Evolutionary conservation across 2,329 filamentous ascomycete genomes (phyloP), one percentile per base, ranked within the genome.

Genomic region (Venturia effusa): DNA sequence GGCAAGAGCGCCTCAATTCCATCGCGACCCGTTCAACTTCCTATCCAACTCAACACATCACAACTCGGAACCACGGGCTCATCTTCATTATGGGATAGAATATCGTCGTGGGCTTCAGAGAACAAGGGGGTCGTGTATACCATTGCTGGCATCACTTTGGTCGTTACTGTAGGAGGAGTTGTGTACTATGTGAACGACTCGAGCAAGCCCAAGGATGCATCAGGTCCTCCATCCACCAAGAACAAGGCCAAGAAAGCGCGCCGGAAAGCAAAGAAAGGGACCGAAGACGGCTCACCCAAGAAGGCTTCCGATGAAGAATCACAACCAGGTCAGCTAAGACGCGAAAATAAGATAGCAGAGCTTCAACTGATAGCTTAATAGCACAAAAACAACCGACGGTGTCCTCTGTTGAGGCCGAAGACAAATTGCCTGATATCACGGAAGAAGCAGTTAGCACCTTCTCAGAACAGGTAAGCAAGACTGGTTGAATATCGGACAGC

Each of bases 101-200:
- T 97, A 77, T 88, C 92, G 68, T 87, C 81, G 73, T 99, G 94
- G 93, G 92, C 89, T 17, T 90, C 92, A 2, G 93, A 97, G 75
- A 92, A 99, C 80, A 97, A 97, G 81, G 89, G 90, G 59, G 84
- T 93, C 63, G 92, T 96, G 67, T 99, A 97, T 78, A 97, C 94
- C 69, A 90, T 97, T 77, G 94, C 93, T 64, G 94, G 94, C 72
- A 89, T 96, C 66, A 93, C 93, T 63, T 84, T 96, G 59, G 91
- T 97, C 54, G 89, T 96, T 64, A 94, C 91, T 17, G 90, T 90
- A 66, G 93, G 92, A 40, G 93, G 94, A 70, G 90, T 90, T 54
- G 88, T 96, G 73, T 99, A 97, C 81, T 97, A 97, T 77, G 81
- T 96, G 69, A 79, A 80, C 63, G 77, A 88, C 71, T 78, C 80